These are phyloP conservation scores for Phytophthora pisi DNA, from an alignment of 352 stramenopile species.

Conservation along the genomic window DNA sequence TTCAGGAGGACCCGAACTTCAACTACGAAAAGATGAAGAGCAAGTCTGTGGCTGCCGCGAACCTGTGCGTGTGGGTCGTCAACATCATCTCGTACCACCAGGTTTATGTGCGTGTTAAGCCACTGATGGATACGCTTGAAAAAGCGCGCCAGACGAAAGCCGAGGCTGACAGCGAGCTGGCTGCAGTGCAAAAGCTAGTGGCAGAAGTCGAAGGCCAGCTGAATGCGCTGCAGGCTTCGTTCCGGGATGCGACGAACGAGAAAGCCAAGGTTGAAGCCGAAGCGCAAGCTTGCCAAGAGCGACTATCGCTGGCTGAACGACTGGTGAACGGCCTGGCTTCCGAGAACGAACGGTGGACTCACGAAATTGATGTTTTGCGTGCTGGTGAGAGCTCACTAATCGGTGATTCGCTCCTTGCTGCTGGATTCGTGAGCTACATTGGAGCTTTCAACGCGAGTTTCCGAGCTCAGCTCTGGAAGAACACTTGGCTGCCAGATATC, in stretches of 20 bases:
- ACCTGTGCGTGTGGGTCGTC: conserved; percentile 93
- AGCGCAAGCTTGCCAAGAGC: conserved; percentile 84
- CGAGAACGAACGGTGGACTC: conserved; percentile 90
- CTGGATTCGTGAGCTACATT: conserved; percentile 92
- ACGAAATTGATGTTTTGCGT: conserved; percentile 86
- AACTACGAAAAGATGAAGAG: conserved; percentile 95
- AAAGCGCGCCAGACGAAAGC: conserved; percentile 75
- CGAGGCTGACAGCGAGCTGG: conserved; percentile 84
- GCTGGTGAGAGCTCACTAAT: conserved; percentile 77
- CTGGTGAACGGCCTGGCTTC: conserved; percentile 89
- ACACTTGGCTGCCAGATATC: conserved; percentile 90
- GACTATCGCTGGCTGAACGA: conserved; percentile 86
- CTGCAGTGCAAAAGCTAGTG: conserved; percentile 81
- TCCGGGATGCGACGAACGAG: conserved; percentile 89
- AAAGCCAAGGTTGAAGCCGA: conserved; percentile 92
- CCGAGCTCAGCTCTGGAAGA: conserved; percentile 81
- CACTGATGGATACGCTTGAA: conserved; percentile 93
- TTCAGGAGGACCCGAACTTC: conserved; percentile 91
- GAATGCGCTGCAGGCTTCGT: conserved; percentile 75
- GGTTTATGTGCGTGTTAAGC: conserved; percentile 94
- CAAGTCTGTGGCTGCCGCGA: conserved; percentile 91
- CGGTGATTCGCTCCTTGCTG: conserved; percentile 88
- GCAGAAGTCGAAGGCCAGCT: conserved; percentile 85
- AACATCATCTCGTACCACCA: conserved; percentile 94
- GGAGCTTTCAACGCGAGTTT: conserved; percentile 91